These are phyloP conservation scores for Psilocybe azurescens DNA, from an alignment of 768 basidiomycete genomes.

Conservation along the genomic window DNA sequence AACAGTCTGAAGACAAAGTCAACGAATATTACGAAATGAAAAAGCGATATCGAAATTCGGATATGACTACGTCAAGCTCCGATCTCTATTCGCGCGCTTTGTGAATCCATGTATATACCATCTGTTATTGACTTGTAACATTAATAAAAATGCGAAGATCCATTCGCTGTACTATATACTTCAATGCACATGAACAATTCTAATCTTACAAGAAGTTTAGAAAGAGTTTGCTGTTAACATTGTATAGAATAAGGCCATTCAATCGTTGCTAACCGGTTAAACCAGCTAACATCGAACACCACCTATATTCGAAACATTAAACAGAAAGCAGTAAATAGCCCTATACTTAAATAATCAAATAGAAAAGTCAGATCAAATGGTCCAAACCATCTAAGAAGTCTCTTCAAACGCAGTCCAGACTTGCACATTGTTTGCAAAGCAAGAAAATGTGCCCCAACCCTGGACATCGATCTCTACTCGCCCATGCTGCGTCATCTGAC, in stretches of 20 bases:
- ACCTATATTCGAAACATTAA: too few species aligned
- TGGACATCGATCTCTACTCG: constrained; percentile 48
- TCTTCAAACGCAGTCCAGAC: constrained; percentile 55
- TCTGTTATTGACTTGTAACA: neutral
- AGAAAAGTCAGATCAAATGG: too few species aligned
- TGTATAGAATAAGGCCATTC: too few species aligned
- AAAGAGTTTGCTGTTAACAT: neutral
- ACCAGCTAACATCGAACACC: too few species aligned
- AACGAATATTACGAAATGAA: constrained; percentile 31
- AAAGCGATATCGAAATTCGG: constrained; percentile 27
- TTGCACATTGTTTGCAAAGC: constrained; percentile 57
- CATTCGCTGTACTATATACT: neutral
- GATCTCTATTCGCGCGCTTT: constrained; percentile 21
- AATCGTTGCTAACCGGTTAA: too few species aligned
- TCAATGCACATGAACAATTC: too few species aligned
- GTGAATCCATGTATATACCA: constrained; percentile 6
- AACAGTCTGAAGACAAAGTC: constrained; percentile 15
- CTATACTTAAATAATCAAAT: too few species aligned
- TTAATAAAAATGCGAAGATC: neutral
- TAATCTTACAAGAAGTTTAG: too few species aligned
- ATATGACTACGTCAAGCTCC: constrained; percentile 22
- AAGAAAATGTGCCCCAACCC: constrained; percentile 75
- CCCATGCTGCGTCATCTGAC: constrained; percentile 52
- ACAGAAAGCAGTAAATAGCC: too few species aligned
- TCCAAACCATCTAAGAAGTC: too few species aligned